Percentiles rank a stretch among this genome's conserved stretches.
These are phyloP conservation scores for Candida rishiriensis DNA, from an alignment of 805 yeast genomes.

Conservation along the genomic window DNA sequence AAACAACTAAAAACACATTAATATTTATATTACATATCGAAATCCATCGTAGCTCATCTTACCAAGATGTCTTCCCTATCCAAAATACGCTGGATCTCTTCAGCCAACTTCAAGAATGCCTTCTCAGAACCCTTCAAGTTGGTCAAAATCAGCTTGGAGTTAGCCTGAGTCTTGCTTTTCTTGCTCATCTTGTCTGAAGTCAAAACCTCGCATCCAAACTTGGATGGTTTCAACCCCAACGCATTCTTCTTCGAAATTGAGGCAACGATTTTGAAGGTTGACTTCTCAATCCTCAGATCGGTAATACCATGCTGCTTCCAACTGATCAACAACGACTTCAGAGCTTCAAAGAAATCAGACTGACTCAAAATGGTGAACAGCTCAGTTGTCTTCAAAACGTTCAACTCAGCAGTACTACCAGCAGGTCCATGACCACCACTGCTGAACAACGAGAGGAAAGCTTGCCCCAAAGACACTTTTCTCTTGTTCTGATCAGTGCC, in stretches of 20 bases:
- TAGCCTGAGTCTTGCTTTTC: conserved; percentile 22
- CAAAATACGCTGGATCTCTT: conserved; percentile 62
- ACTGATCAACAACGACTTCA: conserved; percentile 54
- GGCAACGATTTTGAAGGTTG: conserved; percentile 49
- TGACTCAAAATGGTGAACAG: conserved; percentile 34
- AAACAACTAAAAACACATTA: background rate
- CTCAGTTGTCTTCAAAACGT: conserved; percentile 28
- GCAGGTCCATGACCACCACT: conserved; percentile 13
- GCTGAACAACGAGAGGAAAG: conserved; percentile 38
- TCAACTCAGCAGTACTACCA: conserved; percentile 4
- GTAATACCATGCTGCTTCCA: conserved; percentile 73
- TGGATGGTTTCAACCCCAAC: conserved; percentile 58
- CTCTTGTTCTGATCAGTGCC: conserved; percentile 6
- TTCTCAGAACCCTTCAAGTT: conserved; percentile 63
- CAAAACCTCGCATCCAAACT: conserved; percentile 51
- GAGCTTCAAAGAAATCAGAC: conserved; percentile 59
- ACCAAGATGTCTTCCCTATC: conserved; percentile 58
- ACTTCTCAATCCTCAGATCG: conserved; percentile 43
- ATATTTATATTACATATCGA: background rate
- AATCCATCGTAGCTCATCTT: background rate
- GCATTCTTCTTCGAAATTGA: conserved; percentile 57
- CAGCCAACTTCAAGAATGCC: conserved; percentile 54
- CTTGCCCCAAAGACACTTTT: conserved; percentile 24
- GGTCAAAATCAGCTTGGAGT: conserved; percentile 52
- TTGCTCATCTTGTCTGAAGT: conserved; percentile 35